Evolutionary conservation across 2,329 filamentous ascomycete genomes (phyloP), one percentile per base, ranked within the genome.

Genomic region (Sclerotinia nivalis): DNA sequence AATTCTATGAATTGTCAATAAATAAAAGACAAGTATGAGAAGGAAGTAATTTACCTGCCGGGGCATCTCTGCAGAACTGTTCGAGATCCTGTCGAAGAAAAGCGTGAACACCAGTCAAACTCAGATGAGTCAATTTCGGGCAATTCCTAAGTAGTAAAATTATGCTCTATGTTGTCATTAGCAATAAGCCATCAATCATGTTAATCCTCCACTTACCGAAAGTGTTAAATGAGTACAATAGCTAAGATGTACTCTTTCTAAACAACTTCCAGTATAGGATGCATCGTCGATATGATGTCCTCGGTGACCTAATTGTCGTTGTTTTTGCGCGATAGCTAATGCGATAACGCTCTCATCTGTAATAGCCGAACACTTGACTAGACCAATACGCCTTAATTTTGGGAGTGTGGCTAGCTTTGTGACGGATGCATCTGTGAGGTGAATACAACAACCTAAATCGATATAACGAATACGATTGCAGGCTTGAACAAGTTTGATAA

Each of bases 391-490:
- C 83, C 97, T 94, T 67, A 99, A 84, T 80, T 99, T 99, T 4
- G 96, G 96, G 8, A 99, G 85, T 20, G 88, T 88, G 7, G 96
- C 94, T 50, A 99, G 84, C 73, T 93, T 90, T 72, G 87, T 91
- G 22, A 99, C 91, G 31, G 94, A 97, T 15, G 86, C 85, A 76
- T 99, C 96, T 0, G 96, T 98, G 71, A 99, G 83, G 75, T 93
- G 90, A 20, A 87, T 88, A 80, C 96, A 99, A 82, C 96, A 98
- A n/a, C 96, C 96, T 56, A 99, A 83, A 78, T 99, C 96, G 73
- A 99, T 99, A 79, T 99, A 99, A 69, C 96, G 88, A 74, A 99
- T 98, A 34, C 96, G 89, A 77, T 95, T 98, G 84, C 96, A 99
- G 67, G 84, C 85, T 74, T 91, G 89, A 52, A 97, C 93, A 45